A percentile compares a stretch with the other conserved stretches of the same genome.
phyloP scores from a whole-genome alignment of 2,329 filamentous ascomycete genomes.

The Xylaria arbuscula region DNA sequence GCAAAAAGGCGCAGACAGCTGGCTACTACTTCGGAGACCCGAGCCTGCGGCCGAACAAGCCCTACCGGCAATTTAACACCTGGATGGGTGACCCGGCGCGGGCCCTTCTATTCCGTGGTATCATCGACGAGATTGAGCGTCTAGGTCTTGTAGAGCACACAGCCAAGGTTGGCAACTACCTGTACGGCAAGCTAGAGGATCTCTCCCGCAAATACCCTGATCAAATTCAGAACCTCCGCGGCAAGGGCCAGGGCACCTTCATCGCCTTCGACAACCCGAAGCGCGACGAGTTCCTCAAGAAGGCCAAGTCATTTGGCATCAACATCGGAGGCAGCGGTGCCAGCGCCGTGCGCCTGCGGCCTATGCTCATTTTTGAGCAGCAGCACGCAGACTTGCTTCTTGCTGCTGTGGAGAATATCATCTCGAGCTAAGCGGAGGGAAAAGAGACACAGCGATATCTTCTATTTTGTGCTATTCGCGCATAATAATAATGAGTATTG shows the following conservation, averaged over 20 bases:
- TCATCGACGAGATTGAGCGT: constrained; percentile 82
- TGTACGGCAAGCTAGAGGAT: constrained; percentile 75
- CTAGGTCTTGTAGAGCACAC: constrained; percentile 84
- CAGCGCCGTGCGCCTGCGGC: constrained; percentile 80
- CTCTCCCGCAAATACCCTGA: constrained; percentile 78
- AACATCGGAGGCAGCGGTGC: constrained; percentile 89
- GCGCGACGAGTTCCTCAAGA: constrained; percentile 81
- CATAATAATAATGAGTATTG: not conserved
- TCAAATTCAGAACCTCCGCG: constrained; percentile 84
- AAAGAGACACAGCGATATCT: not conserved
- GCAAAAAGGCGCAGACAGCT: constrained; percentile 93
- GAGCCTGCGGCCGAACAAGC: constrained; percentile 85
- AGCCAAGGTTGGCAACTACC: constrained; percentile 79
- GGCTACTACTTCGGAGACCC: constrained; percentile 91
- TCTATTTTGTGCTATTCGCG: not conserved
- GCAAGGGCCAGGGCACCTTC: constrained; percentile 89
- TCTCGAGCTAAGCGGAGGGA: constrained; percentile 54
- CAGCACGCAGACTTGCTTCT: constrained; percentile 88
- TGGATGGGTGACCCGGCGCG: constrained; percentile 95
- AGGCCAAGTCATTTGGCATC: constrained; percentile 82
- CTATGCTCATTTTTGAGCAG: constrained; percentile 94
- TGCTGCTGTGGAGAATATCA: constrained; percentile 80
- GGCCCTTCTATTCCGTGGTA: constrained; percentile 85
- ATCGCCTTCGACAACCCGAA: constrained; percentile 89
- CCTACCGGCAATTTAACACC: constrained; percentile 96